phyloP scores from a whole-genome alignment of 1,139 yeast species.

The Sugiyamaella novakii region DNA sequence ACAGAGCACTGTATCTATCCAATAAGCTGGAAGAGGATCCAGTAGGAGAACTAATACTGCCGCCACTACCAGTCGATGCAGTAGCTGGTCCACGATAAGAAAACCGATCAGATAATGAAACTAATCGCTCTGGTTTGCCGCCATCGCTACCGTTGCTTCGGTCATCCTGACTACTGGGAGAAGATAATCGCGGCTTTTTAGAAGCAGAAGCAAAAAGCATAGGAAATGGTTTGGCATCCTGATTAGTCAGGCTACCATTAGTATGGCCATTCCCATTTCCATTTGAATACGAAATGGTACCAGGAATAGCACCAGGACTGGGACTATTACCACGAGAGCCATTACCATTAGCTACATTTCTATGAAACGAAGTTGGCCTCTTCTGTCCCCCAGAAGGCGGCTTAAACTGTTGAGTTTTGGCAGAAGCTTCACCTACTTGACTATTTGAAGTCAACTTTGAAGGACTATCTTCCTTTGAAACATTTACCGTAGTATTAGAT shows the following conservation, averaged over 20 bases:
- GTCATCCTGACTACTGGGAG: constrained; percentile 4
- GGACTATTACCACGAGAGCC: constrained; percentile 7
- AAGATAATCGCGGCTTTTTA: constrained; percentile 9
- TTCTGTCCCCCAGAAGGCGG: constrained; percentile 21
- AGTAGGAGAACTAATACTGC: constrained; percentile 8
- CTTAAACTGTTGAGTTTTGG: constrained; percentile 1
- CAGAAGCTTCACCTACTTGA: constrained; percentile 28
- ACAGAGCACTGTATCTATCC: constrained; percentile 21
- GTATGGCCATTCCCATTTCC: constrained; percentile 8
- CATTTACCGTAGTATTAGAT: constrained; percentile 1
- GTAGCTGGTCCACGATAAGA: constrained; percentile 22
- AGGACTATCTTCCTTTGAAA: constrained; percentile 2
- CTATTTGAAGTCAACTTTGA: not conserved
- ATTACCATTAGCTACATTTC: constrained; percentile 5
- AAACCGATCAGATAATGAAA: constrained; percentile 31
- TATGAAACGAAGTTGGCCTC: constrained; percentile 26
- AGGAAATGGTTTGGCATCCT: constrained; percentile 22
- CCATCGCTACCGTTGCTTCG: constrained; percentile 1
- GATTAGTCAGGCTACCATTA: not conserved
- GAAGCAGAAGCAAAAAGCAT: constrained; percentile 22
- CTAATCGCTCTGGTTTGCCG: constrained; percentile 23
- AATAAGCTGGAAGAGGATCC: constrained; percentile 7
- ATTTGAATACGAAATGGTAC: not conserved
- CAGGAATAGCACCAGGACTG: not conserved
- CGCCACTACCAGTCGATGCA: constrained; percentile 8